Base-by-base conservation (phyloP, 192 early-diverging fungal species). In the Thoreauomyces humboldtii region DNA sequence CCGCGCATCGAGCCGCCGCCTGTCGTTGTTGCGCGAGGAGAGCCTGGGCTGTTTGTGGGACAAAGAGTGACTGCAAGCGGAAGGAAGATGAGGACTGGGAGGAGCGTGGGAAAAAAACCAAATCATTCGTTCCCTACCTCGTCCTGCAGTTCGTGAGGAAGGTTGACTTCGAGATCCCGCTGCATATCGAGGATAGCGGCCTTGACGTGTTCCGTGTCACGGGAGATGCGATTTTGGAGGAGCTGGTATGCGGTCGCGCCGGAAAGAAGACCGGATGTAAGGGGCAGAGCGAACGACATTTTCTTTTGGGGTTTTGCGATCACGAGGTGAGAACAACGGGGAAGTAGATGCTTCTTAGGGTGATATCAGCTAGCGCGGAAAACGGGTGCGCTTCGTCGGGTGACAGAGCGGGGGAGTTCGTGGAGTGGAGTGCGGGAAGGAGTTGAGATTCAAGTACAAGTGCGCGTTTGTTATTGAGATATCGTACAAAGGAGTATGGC, bases 201-300 rank as follows among this genome's bases (percentile, higher is more conserved):
- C 29, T 37, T 25, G n/a, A 36, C 22, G 27, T 47, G 21, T 35
- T 6, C 7, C 4, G 65, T 60, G 52, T 68, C 58, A 0, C 33
- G 4, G 15, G 48, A n/a, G 45, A 68, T 36, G 21, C 45, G 43
- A 27, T 43, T 32, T 17, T 44, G 48, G 45, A 68, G n/a, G 25
- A 68, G 45, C 22, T 68, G 65, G 57, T 50, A 68, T 33, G 42
- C 22, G 1, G 57, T 60, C 24, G 65, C 57, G 27, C 57, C 42
- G 5, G 58, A 28, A 4, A 68, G 57, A 14, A 68, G 46, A 32
- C 65, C 65, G 45, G 42, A 15, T 9, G 46, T 48, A n/a, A 59
- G 37, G 15, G 65, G 65, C 1, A 68, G 65, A 33, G 60, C 7
- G 48, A 60, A 68, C 4, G 38, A 34, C 61, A 53, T 52, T 53